Evolutionary conservation across 306 rosid genomes (phyloP).

Genomic region (Carpinus viminea): DNA sequence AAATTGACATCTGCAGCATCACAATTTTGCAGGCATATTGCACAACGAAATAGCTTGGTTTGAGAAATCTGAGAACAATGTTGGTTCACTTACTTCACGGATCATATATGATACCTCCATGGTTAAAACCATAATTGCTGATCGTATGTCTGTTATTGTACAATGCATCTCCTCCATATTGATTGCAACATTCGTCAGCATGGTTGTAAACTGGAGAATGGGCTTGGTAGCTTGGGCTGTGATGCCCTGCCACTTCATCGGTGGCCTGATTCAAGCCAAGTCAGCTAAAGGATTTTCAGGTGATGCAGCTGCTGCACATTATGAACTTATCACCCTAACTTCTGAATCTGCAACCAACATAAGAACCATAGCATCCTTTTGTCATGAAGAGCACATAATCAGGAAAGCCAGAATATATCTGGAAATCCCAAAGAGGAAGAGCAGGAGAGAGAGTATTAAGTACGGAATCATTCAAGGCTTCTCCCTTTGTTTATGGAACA

Average conservation of each 20-base stretch:
- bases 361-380: constrained; percentile 78
- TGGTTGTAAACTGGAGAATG: constrained; percentile 85
- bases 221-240: constrained; percentile 91
- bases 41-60: constrained; percentile 82
- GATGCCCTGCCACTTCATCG: constrained; percentile 98
- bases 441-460: constrained; percentile 68
- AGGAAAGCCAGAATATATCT: constrained; percentile 57
- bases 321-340: constrained; percentile 69
- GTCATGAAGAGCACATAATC: constrained; percentile 72
- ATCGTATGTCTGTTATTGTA: constrained; percentile 81
- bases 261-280: constrained; percentile 87
- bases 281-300: constrained; percentile 90
- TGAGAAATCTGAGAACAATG: constrained; percentile 76
- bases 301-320: constrained; percentile 68
- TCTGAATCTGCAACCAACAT: constrained; percentile 84
- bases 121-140: constrained; percentile 81
- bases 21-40: constrained; percentile 59
- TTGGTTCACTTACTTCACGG: constrained; percentile 71
- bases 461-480: constrained; percentile 76
- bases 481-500: constrained; percentile 87
- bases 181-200: constrained; percentile 82
- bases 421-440: constrained; percentile 64
- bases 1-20: background rate
- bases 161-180: constrained; percentile 85
- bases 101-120: constrained; percentile 73